Evolutionary conservation across 2,329 filamentous ascomycete species (phyloP).

Genomic region (Penicillium sumatraense): DNA sequence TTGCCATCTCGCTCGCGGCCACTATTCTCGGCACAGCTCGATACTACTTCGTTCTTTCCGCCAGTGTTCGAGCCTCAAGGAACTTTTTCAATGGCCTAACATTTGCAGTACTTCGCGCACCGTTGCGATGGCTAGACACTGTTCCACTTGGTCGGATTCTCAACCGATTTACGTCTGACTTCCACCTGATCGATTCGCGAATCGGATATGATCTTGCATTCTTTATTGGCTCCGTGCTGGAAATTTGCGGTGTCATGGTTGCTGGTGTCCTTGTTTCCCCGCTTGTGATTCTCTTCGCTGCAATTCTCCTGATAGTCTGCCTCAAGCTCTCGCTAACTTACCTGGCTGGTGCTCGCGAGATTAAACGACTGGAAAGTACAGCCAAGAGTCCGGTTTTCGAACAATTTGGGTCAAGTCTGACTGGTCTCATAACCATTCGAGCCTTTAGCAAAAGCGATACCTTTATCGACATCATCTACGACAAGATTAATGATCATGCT

Average conservation of each 20-base stretch:
- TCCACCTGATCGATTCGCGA: slow-evolving; percentile 72
- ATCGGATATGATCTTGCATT: slow-evolving; percentile 68
- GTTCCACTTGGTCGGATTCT: slow-evolving; percentile 76
- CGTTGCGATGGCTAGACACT: slow-evolving; percentile 79
- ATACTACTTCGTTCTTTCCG: slow-evolving; percentile 67
- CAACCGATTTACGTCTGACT: slow-evolving; percentile 79
- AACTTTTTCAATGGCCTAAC: slow-evolving; percentile 70
- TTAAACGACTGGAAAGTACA: slow-evolving; percentile 77
- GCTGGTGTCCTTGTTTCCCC: slow-evolving; percentile 63
- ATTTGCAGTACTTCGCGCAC: slow-evolving; percentile 70
- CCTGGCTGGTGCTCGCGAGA: slow-evolving; percentile 71
- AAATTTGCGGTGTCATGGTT: slow-evolving; percentile 67
- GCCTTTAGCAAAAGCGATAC: slow-evolving; percentile 71
- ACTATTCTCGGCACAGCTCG: slow-evolving; percentile 65
- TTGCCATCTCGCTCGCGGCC: slow-evolving; percentile 61
- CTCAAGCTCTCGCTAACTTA: slow-evolving; percentile 57
- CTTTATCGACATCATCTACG: slow-evolving; percentile 73
- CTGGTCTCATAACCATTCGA: slow-evolving; percentile 75
- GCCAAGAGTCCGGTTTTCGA: slow-evolving; percentile 81
- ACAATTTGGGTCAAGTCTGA: slow-evolving; percentile 73
- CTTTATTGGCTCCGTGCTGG: slow-evolving; percentile 63
- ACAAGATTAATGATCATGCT: slow-evolving; percentile 69
- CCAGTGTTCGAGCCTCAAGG: slow-evolving; percentile 71
- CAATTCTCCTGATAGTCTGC: slow-evolving; percentile 62
- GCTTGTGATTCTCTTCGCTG: slow-evolving; percentile 66